A percentile compares a stretch with the other conserved stretches of the same genome.
phyloP scores from a whole-genome alignment of 345 rosid species.

The Reutealis trisperma region DNA sequence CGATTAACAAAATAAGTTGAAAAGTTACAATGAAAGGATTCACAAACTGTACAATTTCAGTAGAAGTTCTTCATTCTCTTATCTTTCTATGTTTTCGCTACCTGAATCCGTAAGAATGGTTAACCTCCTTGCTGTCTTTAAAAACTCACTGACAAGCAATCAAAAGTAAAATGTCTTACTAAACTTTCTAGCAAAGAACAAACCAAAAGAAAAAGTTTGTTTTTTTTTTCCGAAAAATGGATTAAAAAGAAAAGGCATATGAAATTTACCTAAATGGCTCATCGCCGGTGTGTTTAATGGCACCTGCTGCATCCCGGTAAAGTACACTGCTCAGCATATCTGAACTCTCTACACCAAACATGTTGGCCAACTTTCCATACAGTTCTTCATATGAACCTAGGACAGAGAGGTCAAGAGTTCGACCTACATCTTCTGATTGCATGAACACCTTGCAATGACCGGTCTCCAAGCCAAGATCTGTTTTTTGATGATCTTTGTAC shows the following conservation, averaged over 20 bases:
- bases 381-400: conserved; percentile 83
- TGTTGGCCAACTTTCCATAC: conserved; percentile 58
- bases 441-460: conserved; percentile 88
- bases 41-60: conserved; percentile 43
- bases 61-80: conserved; percentile 23
- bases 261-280: conserved; percentile 73
- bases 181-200: not conserved
- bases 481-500: conserved; percentile 44
- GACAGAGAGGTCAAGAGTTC: conserved; percentile 72
- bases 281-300: conserved; percentile 65
- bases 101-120: conserved; percentile 71
- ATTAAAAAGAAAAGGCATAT: too few species aligned
- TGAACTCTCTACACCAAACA: conserved; percentile 69
- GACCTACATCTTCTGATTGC: conserved; percentile 84
- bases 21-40: not conserved
- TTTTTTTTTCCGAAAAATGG: not conserved
- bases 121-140: conserved; percentile 82
- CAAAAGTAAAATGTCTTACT: conserved; percentile 7
- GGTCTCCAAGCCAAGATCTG: conserved; percentile 46
- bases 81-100: conserved; percentile 53
- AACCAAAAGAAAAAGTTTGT: not conserved
- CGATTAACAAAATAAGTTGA: conserved; percentile 4
- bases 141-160: conserved; percentile 62
- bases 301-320: conserved; percentile 64
- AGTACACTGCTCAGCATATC: conserved; percentile 73